Percentiles rank a stretch among this genome's conserved stretches.
These are phyloP conservation scores for Fusarium sp. DNA, from an alignment of 2,329 filamentous ascomycete genomes.

Conservation along the genomic window DNA sequence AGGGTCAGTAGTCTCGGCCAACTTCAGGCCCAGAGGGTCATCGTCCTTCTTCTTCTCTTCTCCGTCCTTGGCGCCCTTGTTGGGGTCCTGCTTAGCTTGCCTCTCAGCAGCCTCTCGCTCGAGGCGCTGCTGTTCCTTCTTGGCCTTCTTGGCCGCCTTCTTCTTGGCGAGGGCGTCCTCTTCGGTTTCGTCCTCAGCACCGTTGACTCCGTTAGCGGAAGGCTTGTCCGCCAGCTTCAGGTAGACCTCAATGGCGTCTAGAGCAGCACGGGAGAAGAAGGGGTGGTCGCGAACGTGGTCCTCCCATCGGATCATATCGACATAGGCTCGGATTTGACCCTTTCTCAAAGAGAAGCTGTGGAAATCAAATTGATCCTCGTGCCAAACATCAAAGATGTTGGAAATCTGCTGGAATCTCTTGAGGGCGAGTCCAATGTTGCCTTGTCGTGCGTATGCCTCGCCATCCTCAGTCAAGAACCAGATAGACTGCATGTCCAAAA, in stretches of 20 bases:
- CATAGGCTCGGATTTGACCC: conserved; percentile 92
- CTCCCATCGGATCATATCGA: conserved; percentile 98
- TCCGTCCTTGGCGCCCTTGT: conserved; percentile 74
- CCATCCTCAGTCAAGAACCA: conserved; percentile 98
- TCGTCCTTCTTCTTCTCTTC: conserved; percentile 89
- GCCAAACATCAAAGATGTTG: conserved; percentile 96
- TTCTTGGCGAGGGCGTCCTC: conserved; percentile 78
- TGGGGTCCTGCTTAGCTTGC: conserved; percentile 83
- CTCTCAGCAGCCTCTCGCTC: conserved; percentile 85
- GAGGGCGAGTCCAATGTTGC: conserved; percentile 85
- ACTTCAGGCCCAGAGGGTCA: conserved; percentile 84
- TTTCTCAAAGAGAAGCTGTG: conserved; percentile 98
- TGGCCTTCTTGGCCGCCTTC: conserved; percentile 91
- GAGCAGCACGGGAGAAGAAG: conserved; percentile 87
- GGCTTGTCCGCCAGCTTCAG: conserved; percentile 82
- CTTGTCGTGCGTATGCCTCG: conserved; percentile 85
- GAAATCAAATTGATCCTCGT: conserved; percentile 99
- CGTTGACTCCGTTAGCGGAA: conserved; percentile 72
- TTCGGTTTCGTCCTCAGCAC: conserved; percentile 60
- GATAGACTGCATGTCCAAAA: conserved; percentile 98
- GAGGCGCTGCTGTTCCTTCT: conserved; percentile 74
- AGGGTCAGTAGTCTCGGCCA: conserved; percentile 85
- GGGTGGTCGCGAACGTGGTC: conserved; percentile 92
- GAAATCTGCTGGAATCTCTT: conserved; percentile 92
- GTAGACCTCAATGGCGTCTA: conserved; percentile 86